phyloP scores from a whole-genome alignment of 345 rosid species.

The Eucalyptus sp. region DNA sequence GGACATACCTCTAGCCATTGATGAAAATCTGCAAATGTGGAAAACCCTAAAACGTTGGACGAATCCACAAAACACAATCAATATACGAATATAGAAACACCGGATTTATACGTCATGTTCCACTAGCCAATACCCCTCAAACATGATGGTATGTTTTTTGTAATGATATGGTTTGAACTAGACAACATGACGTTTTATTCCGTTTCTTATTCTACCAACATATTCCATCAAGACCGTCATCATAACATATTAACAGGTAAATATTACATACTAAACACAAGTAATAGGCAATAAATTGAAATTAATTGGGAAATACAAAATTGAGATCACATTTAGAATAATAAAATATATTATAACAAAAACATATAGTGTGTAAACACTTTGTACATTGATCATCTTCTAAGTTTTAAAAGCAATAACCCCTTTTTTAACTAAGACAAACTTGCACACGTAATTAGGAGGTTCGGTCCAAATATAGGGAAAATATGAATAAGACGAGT shows the following conservation, averaged over 20 bases:
- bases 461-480: background rate
- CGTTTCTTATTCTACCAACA: too few species aligned
- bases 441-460: background rate
- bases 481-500: background rate
- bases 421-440: background rate
- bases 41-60: too few species aligned
- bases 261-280: accelerated
- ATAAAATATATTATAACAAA: too few species aligned
- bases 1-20: accelerated
- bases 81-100: too few species aligned
- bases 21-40: accelerated
- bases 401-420: background rate
- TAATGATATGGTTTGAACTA: too few species aligned
- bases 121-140: too few species aligned
- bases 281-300: too few species aligned
- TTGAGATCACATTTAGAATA: too few species aligned
- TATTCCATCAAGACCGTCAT: accelerated
- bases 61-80: accelerated
- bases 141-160: accelerated
- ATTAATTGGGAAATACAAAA: too few species aligned
- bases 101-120: too few species aligned
- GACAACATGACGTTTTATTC: too few species aligned
- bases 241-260: accelerated
- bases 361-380: background rate
- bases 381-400: background rate